A percentile compares a stretch with the other conserved stretches of the same genome.
Conservation (phyloP, 768 basidiomycete genomes). For the Podaxis carcinomalis region DNA sequence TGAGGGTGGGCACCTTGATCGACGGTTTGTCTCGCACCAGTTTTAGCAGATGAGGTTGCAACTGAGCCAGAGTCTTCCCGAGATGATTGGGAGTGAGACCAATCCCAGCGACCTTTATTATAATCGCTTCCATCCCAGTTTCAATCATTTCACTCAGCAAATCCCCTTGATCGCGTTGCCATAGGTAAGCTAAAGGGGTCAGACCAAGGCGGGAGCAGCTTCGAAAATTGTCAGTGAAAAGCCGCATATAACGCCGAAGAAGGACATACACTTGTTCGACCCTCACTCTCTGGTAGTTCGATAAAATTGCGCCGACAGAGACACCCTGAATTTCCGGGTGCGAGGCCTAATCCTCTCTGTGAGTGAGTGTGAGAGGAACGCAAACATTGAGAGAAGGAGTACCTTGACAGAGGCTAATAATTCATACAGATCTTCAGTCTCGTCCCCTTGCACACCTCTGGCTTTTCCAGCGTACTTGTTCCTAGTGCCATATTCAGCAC, state of each 20-base stretch:
- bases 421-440: conserved; percentile 89
- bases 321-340: conserved; percentile 85
- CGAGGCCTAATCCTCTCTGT: conserved; percentile 23
- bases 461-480: conserved; percentile 28
- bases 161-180: conserved; percentile 89
- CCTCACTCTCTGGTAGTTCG: conserved; percentile 93
- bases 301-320: conserved; percentile 94
- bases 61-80: conserved; percentile 67
- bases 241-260: neutral
- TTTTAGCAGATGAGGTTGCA: conserved; percentile 67
- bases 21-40: conserved; percentile 45
- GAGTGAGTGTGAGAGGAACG: neutral
- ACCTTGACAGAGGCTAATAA: conserved; percentile 79
- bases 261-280: conserved; percentile 91
- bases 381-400: conserved; percentile 9
- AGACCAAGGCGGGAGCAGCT: conserved; percentile 81
- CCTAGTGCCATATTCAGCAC: conserved; percentile 80
- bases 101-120: conserved; percentile 96
- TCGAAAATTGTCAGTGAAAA: neutral
- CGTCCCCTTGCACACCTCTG: conserved; percentile 70
- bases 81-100: conserved; percentile 78
- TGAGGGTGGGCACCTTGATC: neutral
- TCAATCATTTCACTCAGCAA: conserved; percentile 85
- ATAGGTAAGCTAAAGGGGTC: conserved; percentile 82
- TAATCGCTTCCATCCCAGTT: conserved; percentile 70